These are phyloP conservation scores for Plasmodium gallinaceum DNA, from an alignment of 169 alveolate genomes.

Conservation along the genomic window DNA sequence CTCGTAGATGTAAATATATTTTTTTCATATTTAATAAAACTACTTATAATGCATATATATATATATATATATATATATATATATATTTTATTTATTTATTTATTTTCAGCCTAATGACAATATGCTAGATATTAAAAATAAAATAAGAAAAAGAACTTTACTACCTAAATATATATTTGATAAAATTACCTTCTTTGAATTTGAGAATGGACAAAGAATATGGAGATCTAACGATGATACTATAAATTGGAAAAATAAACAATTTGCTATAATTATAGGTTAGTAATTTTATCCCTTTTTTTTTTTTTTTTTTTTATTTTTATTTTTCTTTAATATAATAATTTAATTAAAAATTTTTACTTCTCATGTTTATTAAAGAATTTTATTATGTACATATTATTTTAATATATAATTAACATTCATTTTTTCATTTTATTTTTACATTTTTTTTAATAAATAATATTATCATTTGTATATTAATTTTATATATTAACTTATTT, in stretches of 20 bases:
- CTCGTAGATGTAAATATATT: slow-evolving; percentile 45
- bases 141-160: slow-evolving; percentile 61
- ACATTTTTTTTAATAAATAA: no score
- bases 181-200: slow-evolving; percentile 72
- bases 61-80: not conserved
- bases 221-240: slow-evolving; percentile 77
- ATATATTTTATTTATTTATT: slow-evolving; percentile 2
- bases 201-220: slow-evolving; percentile 74
- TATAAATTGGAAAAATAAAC: slow-evolving; percentile 73
- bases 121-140: slow-evolving; percentile 64
- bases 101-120: slow-evolving; percentile 63
- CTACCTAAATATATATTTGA: slow-evolving; percentile 73
- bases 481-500: no score
- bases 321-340: not conserved
- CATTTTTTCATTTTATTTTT: no score
- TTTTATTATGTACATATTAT: not conserved
- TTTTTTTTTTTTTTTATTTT: not conserved
- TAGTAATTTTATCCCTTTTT: not conserved
- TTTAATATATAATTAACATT: no score
- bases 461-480: no score
- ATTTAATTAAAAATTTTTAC: not conserved
- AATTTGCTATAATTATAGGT: slow-evolving; percentile 66
- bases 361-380: not conserved
- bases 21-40: not conserved
- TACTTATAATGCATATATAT: not conserved